phyloP scores from a whole-genome alignment of 2,329 filamentous ascomycete genomes.

The Fusarium zealandicum region DNA sequence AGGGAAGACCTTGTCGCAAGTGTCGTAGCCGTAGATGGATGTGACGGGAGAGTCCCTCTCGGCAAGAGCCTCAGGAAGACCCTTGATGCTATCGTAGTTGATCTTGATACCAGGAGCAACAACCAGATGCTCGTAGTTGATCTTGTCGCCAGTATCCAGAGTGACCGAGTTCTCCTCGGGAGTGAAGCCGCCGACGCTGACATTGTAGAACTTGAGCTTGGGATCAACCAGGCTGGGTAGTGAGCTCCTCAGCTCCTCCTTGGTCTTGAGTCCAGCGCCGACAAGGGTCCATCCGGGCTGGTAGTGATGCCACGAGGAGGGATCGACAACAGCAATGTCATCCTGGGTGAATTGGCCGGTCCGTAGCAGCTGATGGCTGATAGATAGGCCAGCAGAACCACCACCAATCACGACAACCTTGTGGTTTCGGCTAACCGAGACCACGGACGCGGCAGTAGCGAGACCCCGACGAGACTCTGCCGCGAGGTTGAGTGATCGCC shows the following conservation, averaged over 20 bases:
- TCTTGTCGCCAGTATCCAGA: conserved; percentile 60
- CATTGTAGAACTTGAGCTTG: conserved; percentile 68
- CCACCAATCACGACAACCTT: conserved; percentile 72
- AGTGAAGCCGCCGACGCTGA: conserved; percentile 56
- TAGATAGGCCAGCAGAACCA: conserved; percentile 69
- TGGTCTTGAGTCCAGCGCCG: conserved; percentile 69
- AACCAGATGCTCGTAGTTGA: conserved; percentile 70
- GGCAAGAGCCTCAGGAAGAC: conserved; percentile 62
- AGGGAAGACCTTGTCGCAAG: conserved; percentile 60
- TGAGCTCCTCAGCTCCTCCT: conserved; percentile 62
- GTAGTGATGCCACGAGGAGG: conserved; percentile 69
- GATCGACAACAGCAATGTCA: conserved; percentile 71
- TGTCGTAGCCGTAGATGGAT: conserved; percentile 65
- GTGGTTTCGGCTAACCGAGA: conserved; percentile 51
- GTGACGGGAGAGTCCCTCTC: conserved; percentile 58
- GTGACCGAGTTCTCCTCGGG: conserved; percentile 65
- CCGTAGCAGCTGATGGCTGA: conserved; percentile 72
- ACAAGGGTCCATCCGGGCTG: conserved; percentile 76
- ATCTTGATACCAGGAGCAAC: conserved; percentile 66
- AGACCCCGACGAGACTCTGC: conserved; percentile 8
- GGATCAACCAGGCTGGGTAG: conserved; percentile 61
- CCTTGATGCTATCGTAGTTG: conserved; percentile 60
- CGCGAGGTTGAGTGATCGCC: conserved; percentile 3
- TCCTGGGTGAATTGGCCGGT: conserved; percentile 62
- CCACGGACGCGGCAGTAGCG: conserved; percentile 22